Conservation (phyloP, 148 eudicot genomes). For the Agrostemma githago region DNA sequence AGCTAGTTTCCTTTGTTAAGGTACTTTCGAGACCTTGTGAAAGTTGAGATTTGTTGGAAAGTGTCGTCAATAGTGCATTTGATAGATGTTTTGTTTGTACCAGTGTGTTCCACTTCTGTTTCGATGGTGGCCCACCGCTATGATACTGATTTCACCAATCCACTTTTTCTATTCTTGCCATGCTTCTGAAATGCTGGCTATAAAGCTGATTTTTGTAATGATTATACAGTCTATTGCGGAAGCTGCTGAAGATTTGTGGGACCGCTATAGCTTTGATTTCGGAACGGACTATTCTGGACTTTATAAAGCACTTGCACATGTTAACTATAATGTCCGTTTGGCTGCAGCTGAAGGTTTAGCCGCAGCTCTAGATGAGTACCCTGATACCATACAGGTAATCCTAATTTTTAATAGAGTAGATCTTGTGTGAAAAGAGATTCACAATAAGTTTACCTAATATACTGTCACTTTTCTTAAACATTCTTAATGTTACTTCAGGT, state of each 20-base stretch:
- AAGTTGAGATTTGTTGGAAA: neutral
- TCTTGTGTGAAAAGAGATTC: neutral
- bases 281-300: constrained; percentile 86
- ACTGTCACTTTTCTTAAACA: neutral
- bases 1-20: neutral
- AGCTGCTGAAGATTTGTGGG: constrained; percentile 95
- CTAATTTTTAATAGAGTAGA: neutral
- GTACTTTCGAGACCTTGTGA: neutral
- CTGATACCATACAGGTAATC: constrained; percentile 81
- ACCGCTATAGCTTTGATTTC: constrained; percentile 75
- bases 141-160: neutral
- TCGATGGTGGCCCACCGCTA: no score
- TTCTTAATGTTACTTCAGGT: neutral
- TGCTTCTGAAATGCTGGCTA: neutral
- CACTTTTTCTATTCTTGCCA: neutral
- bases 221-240: constrained; percentile 72
- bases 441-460: neutral
- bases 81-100: neutral
- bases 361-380: constrained; percentile 91
- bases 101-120: neutral
- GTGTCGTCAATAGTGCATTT: neutral
- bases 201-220: neutral
- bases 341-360: constrained; percentile 96
- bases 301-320: constrained; percentile 74
- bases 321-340: constrained; percentile 74